phyloP scores from a whole-genome alignment of 2,329 filamentous ascomycete species.

The Penicillium sp. region DNA sequence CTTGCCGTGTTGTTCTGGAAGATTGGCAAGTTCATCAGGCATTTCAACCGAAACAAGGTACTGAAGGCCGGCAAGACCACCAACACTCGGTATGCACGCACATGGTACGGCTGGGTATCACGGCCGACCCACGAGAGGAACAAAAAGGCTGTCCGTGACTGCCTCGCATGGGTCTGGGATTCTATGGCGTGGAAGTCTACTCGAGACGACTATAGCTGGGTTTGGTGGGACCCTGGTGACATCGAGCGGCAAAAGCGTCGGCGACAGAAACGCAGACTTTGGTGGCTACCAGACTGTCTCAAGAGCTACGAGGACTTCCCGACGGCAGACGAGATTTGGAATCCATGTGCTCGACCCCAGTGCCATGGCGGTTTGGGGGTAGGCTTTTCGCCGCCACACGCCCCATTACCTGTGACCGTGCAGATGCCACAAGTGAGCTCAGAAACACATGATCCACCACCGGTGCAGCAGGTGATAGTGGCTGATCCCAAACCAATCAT shows the following conservation, averaged over 20 bases:
- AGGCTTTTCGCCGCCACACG: not conserved
- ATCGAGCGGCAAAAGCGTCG: slow-evolving; percentile 25
- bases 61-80: slow-evolving; percentile 33
- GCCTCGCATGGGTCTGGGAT: slow-evolving; percentile 22
- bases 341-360: slow-evolving; percentile 16
- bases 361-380: slow-evolving; percentile 7
- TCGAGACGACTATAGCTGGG: slow-evolving; percentile 39
- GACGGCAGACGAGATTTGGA: slow-evolving; percentile 30
- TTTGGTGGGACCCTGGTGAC: slow-evolving; percentile 45
- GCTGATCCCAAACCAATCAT: not conserved
- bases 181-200: slow-evolving; percentile 39
- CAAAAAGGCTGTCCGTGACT: slow-evolving; percentile 25
- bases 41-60: slow-evolving; percentile 37
- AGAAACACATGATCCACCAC: not conserved
- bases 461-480: not conserved
- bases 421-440: not conserved
- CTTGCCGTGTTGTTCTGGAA: slow-evolving; percentile 43
- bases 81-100: slow-evolving; percentile 39
- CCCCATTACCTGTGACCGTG: not conserved
- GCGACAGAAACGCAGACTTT: slow-evolving; percentile 14
- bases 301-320: slow-evolving; percentile 29
- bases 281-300: slow-evolving; percentile 30
- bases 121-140: slow-evolving; percentile 33
- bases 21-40: slow-evolving; percentile 38
- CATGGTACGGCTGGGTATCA: slow-evolving; percentile 47